Percentiles rank a stretch among this genome's conserved stretches.
These are phyloP conservation scores for Emericellopsis atlantica DNA, from an alignment of 2,329 filamentous ascomycete genomes.

Conservation along the genomic window DNA sequence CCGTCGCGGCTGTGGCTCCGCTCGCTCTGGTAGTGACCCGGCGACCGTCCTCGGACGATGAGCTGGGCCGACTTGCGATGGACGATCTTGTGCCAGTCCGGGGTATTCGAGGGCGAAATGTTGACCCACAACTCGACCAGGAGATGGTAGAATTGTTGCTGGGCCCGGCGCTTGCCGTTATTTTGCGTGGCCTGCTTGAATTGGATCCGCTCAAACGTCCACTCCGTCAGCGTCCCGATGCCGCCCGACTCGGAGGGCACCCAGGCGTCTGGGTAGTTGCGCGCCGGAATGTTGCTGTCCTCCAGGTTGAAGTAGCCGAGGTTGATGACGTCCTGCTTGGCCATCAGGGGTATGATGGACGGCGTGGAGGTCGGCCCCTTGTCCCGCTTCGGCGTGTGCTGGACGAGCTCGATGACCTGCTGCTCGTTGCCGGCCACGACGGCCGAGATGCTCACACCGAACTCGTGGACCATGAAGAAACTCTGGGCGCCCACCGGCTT, in stretches of 20 bases:
- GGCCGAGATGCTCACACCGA: conserved; percentile 76
- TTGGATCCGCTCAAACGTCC: conserved; percentile 77
- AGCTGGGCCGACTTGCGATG: conserved; percentile 64
- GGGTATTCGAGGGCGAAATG: conserved; percentile 33
- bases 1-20: conserved; percentile 59
- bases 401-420: conserved; percentile 72
- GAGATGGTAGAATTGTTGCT: conserved; percentile 89
- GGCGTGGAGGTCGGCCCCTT: conserved; percentile 73
- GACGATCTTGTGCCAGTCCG: conserved; percentile 56
- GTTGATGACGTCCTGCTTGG: conserved; percentile 28
- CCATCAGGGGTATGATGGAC: conserved; percentile 52
- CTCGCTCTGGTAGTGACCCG: conserved; percentile 67
- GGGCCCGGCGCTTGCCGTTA: conserved; percentile 80
- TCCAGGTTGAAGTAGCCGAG: neutral
- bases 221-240: conserved; percentile 34
- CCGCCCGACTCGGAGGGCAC: conserved; percentile 12
- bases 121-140: conserved; percentile 74
- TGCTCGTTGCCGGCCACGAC: conserved; percentile 64
- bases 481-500: conserved; percentile 28
- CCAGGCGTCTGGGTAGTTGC: conserved; percentile 28
- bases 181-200: conserved; percentile 92
- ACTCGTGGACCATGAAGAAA: conserved; percentile 53
- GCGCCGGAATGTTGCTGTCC: neutral
- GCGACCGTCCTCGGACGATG: conserved; percentile 76
- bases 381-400: conserved; percentile 86